Evolutionary conservation across 371 early-diverging fungal genomes (phyloP).

Genomic region (Choanephora cucurbitarum): DNA sequence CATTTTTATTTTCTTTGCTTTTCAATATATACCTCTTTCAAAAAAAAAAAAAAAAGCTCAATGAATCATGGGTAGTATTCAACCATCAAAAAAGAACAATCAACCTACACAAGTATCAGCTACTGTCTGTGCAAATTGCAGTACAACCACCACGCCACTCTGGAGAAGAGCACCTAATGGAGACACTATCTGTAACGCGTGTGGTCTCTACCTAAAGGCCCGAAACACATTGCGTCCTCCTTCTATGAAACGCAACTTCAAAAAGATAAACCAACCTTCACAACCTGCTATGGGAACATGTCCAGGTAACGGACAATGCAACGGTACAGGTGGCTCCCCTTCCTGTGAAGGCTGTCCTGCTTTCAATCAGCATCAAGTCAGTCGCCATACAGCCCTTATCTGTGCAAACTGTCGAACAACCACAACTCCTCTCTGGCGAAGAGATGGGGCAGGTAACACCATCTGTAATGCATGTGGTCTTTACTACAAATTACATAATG

Average conservation of each 20-base stretch:
- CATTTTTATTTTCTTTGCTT: neutral
- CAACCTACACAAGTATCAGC: constrained; percentile 22
- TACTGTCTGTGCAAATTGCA: constrained; percentile 78
- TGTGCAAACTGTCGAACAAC: constrained; percentile 85
- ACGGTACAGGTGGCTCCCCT: constrained; percentile 73
- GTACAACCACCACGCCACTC: constrained; percentile 83
- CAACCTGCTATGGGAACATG: constrained; percentile 53
- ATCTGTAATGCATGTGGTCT: constrained; percentile 91
- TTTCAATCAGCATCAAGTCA: constrained; percentile 69
- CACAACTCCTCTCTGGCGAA: constrained; percentile 90
- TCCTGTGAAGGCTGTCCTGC: constrained; percentile 82
- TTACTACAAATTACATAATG: constrained; percentile 81
- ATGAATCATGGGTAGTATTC: no score
- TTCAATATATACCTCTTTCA: neutral
- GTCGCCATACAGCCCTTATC: constrained; percentile 48
- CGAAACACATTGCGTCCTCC: constrained; percentile 46
- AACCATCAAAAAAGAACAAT: neutral
- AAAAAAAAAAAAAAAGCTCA: neutral
- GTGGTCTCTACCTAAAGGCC: constrained; percentile 73
- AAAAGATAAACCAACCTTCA: constrained; percentile 22
- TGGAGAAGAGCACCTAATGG: constrained; percentile 90
- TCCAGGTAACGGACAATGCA: constrained; percentile 81
- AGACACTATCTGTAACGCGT: constrained; percentile 89
- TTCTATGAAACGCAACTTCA: constrained; percentile 49
- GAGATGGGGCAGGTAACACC: constrained; percentile 74